A percentile compares a stretch with the other conserved stretches of the same genome.
Evolutionary conservation across 306 rosid genomes (phyloP).

Genomic region (Rosa rugosa): DNA sequence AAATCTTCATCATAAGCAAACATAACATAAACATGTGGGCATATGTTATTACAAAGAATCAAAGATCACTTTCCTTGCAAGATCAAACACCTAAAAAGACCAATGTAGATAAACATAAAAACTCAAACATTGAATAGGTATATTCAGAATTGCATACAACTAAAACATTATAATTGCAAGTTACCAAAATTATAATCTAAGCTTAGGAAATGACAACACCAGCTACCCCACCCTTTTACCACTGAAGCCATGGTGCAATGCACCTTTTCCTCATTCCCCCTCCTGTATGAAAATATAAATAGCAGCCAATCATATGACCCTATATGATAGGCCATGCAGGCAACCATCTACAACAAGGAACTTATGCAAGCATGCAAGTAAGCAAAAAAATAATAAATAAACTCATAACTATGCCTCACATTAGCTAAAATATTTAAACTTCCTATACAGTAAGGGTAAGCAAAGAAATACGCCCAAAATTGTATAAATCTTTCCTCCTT

Average conservation of each 20-base stretch:
- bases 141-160: neutral
- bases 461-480: neutral
- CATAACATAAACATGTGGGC: neutral
- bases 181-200: neutral
- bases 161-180: neutral
- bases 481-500: neutral
- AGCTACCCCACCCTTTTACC: neutral
- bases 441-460: neutral
- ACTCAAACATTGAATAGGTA: neutral
- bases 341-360: neutral
- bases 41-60: neutral
- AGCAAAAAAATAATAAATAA: neutral
- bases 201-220: neutral
- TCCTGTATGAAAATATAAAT: neutral
- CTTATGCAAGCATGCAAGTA: neutral
- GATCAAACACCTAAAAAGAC: neutral
- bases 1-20: neutral
- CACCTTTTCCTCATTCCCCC: neutral
- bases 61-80: neutral
- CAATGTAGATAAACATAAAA: neutral
- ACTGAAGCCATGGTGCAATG: neutral
- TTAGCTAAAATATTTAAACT: neutral
- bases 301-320: neutral
- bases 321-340: neutral
- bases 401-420: neutral